Conservation (phyloP, 2,329 filamentous ascomycete species). For the Phaeosphaeriaceae sp. region DNA sequence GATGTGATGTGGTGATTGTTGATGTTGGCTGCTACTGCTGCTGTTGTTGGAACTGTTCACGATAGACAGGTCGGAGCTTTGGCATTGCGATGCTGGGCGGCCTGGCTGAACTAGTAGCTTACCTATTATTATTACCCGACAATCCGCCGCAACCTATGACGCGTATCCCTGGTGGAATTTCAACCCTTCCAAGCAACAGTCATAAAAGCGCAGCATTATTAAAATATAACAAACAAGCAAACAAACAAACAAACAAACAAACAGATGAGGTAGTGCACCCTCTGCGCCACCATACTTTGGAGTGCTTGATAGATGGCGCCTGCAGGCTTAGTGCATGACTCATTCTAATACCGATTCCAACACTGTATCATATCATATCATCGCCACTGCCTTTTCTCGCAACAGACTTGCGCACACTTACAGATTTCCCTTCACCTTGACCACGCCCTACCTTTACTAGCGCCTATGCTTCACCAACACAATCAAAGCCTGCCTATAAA, state of each 20-base stretch:
- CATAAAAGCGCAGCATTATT: conserved; percentile 1
- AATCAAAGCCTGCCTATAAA: conserved; percentile 1
- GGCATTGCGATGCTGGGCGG: conserved; percentile 17
- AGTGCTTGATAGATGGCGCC: too few species aligned
- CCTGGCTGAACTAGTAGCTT: conserved; percentile 2
- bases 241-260: too few species aligned
- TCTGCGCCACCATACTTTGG: too few species aligned
- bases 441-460: conserved; percentile 38
- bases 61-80: conserved; percentile 15
- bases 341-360: too few species aligned
- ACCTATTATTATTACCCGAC: conserved; percentile 9
- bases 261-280: too few species aligned
- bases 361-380: conserved; percentile 12
- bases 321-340: too few species aligned
- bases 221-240: too few species aligned
- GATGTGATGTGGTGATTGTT: conserved; percentile 18
- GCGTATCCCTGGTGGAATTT: conserved; percentile 26
- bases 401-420: conserved; percentile 1
- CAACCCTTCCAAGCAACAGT: too few species aligned
- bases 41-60: conserved; percentile 16
- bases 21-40: conserved; percentile 5
- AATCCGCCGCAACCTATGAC: conserved; percentile 31
- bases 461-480: conserved; percentile 24
- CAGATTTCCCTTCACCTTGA: conserved; percentile 29
- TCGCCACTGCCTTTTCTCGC: conserved; percentile 23